Evolutionary conservation across 2,329 filamentous ascomycete genomes (phyloP).

Genomic region (Trichoderma koningiopsis): DNA sequence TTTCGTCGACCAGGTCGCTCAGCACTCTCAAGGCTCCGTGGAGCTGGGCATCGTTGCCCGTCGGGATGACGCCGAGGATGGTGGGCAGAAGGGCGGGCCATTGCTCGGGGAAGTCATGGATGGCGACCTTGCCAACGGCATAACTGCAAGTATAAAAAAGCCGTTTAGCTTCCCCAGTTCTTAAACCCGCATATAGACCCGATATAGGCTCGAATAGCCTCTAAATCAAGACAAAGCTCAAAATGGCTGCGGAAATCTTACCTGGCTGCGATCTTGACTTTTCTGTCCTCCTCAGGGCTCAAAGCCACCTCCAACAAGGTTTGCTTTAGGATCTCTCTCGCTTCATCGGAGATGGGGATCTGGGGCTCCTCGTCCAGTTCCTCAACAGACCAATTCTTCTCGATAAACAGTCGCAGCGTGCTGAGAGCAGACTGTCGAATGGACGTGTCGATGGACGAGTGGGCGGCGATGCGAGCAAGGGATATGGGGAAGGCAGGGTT

Average conservation of each 20-base stretch:
- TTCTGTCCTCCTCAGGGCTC: slow-evolving; percentile 73
- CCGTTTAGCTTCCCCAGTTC: background rate
- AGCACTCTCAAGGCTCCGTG: slow-evolving; percentile 90
- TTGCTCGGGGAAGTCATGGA: slow-evolving; percentile 87
- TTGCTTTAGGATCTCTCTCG: slow-evolving; percentile 72
- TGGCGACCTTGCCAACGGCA: slow-evolving; percentile 90
- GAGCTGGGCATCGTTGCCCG: slow-evolving; percentile 75
- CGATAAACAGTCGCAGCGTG: slow-evolving; percentile 78
- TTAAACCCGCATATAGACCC: background rate
- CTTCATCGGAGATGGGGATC: slow-evolving; percentile 70
- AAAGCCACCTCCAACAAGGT: slow-evolving; percentile 77
- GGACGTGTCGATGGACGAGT: slow-evolving; percentile 70
- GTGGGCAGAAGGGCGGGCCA: slow-evolving; percentile 89
- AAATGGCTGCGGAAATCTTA: slow-evolving; percentile 46
- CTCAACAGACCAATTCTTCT: slow-evolving; percentile 78
- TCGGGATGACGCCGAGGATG: slow-evolving; percentile 75
- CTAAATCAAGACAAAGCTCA: background rate
- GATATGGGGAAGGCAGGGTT: slow-evolving; percentile 75
- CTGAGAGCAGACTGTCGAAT: slow-evolving; percentile 84
- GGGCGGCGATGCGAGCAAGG: slow-evolving; percentile 78
- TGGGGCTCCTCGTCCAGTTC: slow-evolving; percentile 66
- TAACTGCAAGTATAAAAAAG: slow-evolving; percentile 47
- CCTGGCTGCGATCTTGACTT: slow-evolving; percentile 86
- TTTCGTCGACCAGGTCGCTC: slow-evolving; percentile 87
- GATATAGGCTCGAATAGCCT: background rate